Base-by-base conservation (phyloP, 78 protist genomes). In the Abeoforma whisleri region DNA sequence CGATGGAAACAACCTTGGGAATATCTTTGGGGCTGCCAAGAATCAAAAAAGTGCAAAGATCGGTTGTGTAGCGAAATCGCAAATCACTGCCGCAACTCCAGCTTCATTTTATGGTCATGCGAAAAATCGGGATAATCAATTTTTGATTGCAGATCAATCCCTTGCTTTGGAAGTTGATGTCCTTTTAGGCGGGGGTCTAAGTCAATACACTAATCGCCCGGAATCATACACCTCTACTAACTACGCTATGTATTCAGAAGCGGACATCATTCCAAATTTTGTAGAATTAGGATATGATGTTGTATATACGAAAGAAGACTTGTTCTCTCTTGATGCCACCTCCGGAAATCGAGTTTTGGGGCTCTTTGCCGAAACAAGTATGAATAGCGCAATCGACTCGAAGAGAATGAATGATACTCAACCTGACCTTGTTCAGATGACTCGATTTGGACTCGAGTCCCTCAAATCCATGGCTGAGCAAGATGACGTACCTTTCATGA, bases 61-160 rank as follows among this genome's bases (percentile, higher is more conserved):
- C 28, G 83, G 83, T 8, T 23, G 39, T 22, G 83, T 79, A 8
- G 83, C 31, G 70, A 79, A 16, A 12, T 32, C 40, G 19, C 19
- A 68, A 57, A 68, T 79, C 28, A 79, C 83, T n/a, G 76, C 39
- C n/a, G 83, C 83, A 8, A 79, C 83, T 33, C 83, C 83, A 8
- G 83, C 83, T 32, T 8, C 39, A 16, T 79, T 79, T 68, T 30
- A 30, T 68, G 8, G 76, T 25, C 39, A 79, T 32, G 19, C 57
- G 48, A 16, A 16, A 31, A 32, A 39, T 12, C 8, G 83, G 23
- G 69, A 22, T 32, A 32, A 79, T 28, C 76, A 79, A 68, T 16
- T 19, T 28, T 12, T 32, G 40, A 79, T 79, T 8, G 83, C 83
- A 30, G 57, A 79, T 32, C 83, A 79, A 68, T 22, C 19, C 69